Evolutionary conservation across 345 rosid genomes (phyloP).

Genomic region (Citrus hindsii): DNA sequence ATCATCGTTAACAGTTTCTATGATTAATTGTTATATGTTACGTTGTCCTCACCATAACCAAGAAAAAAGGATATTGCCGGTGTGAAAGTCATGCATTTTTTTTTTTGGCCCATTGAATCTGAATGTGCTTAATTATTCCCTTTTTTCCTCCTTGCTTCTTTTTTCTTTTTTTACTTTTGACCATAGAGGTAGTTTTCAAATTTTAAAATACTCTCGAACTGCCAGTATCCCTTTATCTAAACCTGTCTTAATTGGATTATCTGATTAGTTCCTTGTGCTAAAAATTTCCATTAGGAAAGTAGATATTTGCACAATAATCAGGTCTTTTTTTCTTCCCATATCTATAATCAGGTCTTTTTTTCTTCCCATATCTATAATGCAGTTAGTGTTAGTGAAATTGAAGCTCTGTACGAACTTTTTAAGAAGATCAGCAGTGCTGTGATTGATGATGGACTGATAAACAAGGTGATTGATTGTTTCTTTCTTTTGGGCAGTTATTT

Average conservation of each 20-base stretch:
- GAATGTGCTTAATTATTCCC: too few species aligned
- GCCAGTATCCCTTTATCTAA: too few species aligned
- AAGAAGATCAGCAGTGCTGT: slow-evolving; percentile 99
- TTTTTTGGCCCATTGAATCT: neutral
- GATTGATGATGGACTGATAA: slow-evolving; percentile 92
- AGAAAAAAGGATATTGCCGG: neutral
- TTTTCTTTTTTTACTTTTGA: too few species aligned
- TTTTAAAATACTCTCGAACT: too few species aligned
- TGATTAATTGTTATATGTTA: neutral
- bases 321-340: slow-evolving; percentile 8
- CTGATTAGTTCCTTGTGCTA: neutral
- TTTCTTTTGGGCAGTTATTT: neutral
- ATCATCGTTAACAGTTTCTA: neutral
- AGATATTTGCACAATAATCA: slow-evolving; percentile 11
- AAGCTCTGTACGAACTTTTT: slow-evolving; percentile 96
- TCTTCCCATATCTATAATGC: slow-evolving; percentile 26
- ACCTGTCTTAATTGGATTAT: neutral
- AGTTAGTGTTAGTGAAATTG: slow-evolving; percentile 99
- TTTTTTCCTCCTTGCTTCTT: too few species aligned
- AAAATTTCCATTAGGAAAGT: slow-evolving; percentile 11
- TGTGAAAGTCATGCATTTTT: neutral
- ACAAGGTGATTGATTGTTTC: slow-evolving; percentile 53
- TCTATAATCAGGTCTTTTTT: slow-evolving; percentile 12
- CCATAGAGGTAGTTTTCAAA: too few species aligned
- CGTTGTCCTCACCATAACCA: neutral